phyloP scores from a whole-genome alignment of 2,329 filamentous ascomycete species.

The Blumeriella jaapii region DNA sequence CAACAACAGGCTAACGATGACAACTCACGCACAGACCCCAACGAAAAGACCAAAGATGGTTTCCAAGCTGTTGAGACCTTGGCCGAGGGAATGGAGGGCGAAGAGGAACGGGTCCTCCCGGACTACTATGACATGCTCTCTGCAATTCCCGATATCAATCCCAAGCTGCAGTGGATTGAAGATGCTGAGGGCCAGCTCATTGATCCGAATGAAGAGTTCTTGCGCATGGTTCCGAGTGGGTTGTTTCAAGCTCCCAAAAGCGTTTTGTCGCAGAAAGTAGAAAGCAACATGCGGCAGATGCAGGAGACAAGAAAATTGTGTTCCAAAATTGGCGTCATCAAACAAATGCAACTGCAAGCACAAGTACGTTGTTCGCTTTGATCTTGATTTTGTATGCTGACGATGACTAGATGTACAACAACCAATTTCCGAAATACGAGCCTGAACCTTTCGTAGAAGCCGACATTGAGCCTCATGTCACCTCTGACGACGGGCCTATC shows the following conservation, averaged over 20 bases:
- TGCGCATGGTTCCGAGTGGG: constrained; percentile 64
- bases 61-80: constrained; percentile 57
- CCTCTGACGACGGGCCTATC: constrained; percentile 77
- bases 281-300: constrained; percentile 86
- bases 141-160: constrained; percentile 71
- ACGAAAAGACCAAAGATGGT: constrained; percentile 34
- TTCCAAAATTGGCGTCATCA: constrained; percentile 93
- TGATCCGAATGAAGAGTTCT: constrained; percentile 75
- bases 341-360: constrained; percentile 98
- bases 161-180: constrained; percentile 75
- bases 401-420: constrained; percentile 73
- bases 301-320: constrained; percentile 94
- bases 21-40: constrained; percentile 33
- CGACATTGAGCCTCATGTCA: constrained; percentile 80
- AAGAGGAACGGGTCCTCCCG: constrained; percentile 73
- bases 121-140: constrained; percentile 90
- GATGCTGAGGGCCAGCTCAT: constrained; percentile 83
- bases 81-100: constrained; percentile 81
- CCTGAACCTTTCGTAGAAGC: constrained; percentile 78
- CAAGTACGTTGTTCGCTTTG: constrained; percentile 47
- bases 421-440: constrained; percentile 96
- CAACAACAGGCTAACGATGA: constrained; percentile 54
- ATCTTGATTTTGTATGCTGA: constrained; percentile 4
- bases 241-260: constrained; percentile 67
- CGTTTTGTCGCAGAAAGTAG: constrained; percentile 65